Base-by-base conservation (phyloP, 805 yeast genomes). In the Yarrowia deformans region DNA sequence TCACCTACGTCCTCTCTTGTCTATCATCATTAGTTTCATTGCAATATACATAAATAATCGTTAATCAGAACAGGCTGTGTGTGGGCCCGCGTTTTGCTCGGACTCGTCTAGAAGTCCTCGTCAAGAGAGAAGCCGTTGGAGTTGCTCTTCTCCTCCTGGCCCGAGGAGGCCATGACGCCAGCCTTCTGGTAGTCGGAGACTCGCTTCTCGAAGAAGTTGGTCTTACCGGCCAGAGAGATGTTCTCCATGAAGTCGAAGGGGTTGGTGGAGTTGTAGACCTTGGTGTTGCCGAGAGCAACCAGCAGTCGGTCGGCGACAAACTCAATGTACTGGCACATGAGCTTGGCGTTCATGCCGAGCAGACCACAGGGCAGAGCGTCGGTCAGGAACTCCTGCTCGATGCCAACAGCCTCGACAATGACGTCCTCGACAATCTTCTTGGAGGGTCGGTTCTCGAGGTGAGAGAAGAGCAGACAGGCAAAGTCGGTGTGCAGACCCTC, bases 171-270 rank as follows among this genome's bases (percentile, higher is more conserved):
- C 95, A 94, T 94, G 77, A 94, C 99, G 84, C 99, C 98, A 70
- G 99, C 98, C 84, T 94, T 95, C 84, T 94, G 99, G 83, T 94
- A 94, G 82, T 94, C 99, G 70, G 97, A 90, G 70, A 94, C 99
- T 83, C 99, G 90, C 88, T 94, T 94, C 85, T 94, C 99, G 79
- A 94, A 94, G 88, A 94, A 94, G 85, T 95, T 94, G 76, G 99
- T 94, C 87, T 94, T 94, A 82, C 99, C 99, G 70, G 98, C 97
- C 75, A 94, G 87, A 9, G 98, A 94, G 77, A 94, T 94, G 84
- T 95, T 94, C 84, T 94, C 99, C 99, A 94, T 94, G 79, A 94
- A 94, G 81, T 94, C 99, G 79, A 94, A 94, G 80, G 99, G 99
- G 80, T 94, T 94, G 72, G 91, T 84, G 71, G 85, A 94, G 76